A percentile compares a stretch with the other conserved stretches of the same genome.
Evolutionary conservation across 306 rosid genomes (phyloP).

Genomic region (Citrullus colocynthis): DNA sequence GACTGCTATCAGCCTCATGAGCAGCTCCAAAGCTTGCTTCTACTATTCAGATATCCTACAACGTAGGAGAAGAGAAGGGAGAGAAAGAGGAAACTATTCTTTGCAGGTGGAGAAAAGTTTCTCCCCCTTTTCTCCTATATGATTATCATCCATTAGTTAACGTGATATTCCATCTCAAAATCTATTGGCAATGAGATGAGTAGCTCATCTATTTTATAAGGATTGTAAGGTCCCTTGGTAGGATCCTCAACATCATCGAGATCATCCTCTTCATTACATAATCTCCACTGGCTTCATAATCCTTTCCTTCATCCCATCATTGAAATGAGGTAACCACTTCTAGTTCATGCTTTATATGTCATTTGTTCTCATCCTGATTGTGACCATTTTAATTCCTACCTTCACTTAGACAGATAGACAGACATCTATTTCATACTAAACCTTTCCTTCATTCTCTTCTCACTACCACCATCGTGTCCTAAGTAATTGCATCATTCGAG

Average conservation of each 20-base stretch:
- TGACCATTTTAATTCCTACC: slow-evolving; percentile 30
- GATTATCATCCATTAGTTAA: slow-evolving; percentile 1
- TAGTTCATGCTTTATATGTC: slow-evolving; percentile 33
- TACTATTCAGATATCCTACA: not conserved
- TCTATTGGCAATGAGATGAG: too few relatives aligned
- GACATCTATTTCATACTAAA: slow-evolving; percentile 16
- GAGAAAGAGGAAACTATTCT: not conserved
- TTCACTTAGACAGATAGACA: slow-evolving; percentile 18
- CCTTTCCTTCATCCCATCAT: not conserved
- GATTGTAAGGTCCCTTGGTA: too few relatives aligned
- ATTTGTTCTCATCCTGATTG: slow-evolving; percentile 36
- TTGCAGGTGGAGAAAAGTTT: not conserved
- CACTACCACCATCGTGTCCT: not conserved
- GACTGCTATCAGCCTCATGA: not conserved
- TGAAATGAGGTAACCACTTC: not conserved
- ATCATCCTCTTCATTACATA: slow-evolving; percentile 32
- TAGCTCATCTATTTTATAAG: too few relatives aligned
- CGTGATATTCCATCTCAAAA: too few relatives aligned
- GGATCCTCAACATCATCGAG: not conserved
- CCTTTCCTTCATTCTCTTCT: slow-evolving; percentile 17
- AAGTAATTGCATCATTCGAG: not conserved
- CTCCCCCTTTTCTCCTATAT: not conserved
- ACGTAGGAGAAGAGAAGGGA: not conserved
- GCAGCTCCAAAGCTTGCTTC: not conserved
- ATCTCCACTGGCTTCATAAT: slow-evolving; percentile 35